phyloP scores from a whole-genome alignment of 2,329 filamentous ascomycete species.

The Beauveria australis region DNA sequence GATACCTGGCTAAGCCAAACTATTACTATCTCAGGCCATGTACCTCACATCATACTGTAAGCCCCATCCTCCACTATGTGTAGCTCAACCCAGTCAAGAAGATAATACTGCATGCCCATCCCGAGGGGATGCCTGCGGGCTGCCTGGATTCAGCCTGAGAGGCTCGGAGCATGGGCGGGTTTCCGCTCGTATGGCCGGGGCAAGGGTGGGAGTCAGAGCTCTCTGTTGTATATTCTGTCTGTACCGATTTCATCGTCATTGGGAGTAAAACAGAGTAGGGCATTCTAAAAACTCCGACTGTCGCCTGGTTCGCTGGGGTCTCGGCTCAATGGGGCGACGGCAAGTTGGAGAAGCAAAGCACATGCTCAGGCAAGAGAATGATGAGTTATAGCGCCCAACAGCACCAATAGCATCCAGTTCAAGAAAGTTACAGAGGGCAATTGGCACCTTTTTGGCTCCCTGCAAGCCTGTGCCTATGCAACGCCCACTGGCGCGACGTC shows the following conservation, averaged over 20 bases:
- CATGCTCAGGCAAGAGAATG: not conserved
- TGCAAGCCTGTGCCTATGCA: not conserved
- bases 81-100: conserved; percentile 7
- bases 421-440: not conserved
- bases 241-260: not conserved
- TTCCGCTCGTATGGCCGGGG: conserved; percentile 9
- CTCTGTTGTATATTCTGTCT: not conserved
- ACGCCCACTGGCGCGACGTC: not conserved
- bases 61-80: conserved; percentile 10
- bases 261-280: not conserved
- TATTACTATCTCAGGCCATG: conserved; percentile 5
- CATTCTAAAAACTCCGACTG: not conserved
- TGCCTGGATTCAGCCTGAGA: not conserved
- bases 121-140: not conserved
- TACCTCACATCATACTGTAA: conserved; percentile 10
- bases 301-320: not conserved
- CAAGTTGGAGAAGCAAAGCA: conserved; percentile 6
- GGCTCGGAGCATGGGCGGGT: conserved; percentile 6
- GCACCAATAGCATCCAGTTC: too few relatives aligned
- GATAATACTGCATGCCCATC: conserved; percentile 10
- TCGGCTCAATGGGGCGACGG: conserved; percentile 11
- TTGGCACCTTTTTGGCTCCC: not conserved
- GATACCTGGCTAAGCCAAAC: not conserved
- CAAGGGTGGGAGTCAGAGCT: not conserved
- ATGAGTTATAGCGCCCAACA: not conserved